Conservation (phyloP, 441 rosid species). For the Rhodomyrtus psidioides region DNA sequence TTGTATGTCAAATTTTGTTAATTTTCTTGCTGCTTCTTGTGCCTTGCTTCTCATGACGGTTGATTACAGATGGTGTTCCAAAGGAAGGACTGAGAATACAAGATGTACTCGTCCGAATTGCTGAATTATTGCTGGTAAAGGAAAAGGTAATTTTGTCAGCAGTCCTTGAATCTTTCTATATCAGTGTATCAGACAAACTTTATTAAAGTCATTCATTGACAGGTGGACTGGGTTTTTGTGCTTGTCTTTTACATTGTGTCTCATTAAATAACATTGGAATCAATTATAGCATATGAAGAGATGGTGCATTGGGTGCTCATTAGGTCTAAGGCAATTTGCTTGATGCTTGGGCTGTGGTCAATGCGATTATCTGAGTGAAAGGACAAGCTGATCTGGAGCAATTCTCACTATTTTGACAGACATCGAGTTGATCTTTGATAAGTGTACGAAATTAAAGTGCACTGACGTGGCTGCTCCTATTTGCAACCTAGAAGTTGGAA, state of each 20-base stretch:
- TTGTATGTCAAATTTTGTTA: not conserved
- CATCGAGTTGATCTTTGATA: not conserved
- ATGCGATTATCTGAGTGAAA: not conserved
- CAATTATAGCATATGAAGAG: not conserved
- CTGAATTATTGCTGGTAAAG: constrained; percentile 49
- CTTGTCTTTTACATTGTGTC: not conserved
- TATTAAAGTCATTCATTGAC: not conserved
- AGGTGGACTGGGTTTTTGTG: not conserved
- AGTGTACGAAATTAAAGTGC: not conserved
- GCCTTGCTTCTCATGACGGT: constrained; percentile 7
- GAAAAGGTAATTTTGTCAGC: constrained; percentile 53
- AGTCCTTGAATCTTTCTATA: not conserved
- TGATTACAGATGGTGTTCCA: constrained; percentile 86
- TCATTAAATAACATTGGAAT: not conserved
- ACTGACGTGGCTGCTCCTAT: not conserved
- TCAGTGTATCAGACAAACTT: not conserved
- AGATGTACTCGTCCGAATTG: constrained; percentile 87
- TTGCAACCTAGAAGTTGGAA: not conserved
- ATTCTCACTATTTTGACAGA: not conserved
- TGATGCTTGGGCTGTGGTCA: not conserved
- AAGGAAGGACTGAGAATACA: constrained; percentile 94
- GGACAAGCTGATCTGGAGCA: not conserved
- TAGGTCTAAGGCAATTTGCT: not conserved
- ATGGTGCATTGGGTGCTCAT: not conserved
- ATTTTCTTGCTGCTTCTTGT: constrained; percentile 1